Evolutionary conservation across 2,329 filamentous ascomycete genomes (phyloP).

Genomic region (Pleomassaria siparia): DNA sequence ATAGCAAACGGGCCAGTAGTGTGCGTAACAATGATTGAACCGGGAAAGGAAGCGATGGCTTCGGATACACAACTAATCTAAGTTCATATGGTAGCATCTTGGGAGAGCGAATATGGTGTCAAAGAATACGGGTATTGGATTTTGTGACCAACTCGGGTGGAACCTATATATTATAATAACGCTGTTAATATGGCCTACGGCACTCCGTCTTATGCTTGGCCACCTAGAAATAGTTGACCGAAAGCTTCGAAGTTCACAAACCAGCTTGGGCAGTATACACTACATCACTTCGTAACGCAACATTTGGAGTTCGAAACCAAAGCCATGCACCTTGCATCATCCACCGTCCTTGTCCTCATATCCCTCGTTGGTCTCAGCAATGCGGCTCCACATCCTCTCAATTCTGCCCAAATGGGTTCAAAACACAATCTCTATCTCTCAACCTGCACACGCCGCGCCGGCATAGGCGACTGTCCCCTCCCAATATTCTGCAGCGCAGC

Average conservation of each 20-base stretch:
- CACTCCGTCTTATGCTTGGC: too few species aligned
- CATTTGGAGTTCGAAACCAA: background rate
- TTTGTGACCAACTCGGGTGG: too few species aligned
- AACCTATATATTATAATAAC: too few species aligned
- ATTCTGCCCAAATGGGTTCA: conserved; percentile 5
- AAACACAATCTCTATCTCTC: conserved; percentile 14
- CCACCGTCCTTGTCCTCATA: background rate
- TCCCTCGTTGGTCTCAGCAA: background rate
- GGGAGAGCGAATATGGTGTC: too few species aligned
- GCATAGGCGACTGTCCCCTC: background rate
- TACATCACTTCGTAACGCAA: background rate
- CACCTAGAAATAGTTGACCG: too few species aligned
- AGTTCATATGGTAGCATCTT: too few species aligned
- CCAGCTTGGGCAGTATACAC: too few species aligned
- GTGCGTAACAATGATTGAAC: background rate
- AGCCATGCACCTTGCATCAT: background rate
- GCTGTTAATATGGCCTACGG: too few species aligned
- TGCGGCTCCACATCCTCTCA: conserved; percentile 3
- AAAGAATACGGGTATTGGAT: too few species aligned
- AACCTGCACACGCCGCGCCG: conserved; percentile 4
- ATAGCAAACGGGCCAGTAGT: background rate
- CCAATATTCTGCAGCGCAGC: conserved; percentile 2
- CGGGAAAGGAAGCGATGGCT: background rate
- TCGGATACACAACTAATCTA: background rate
- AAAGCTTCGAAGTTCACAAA: too few species aligned